Evolutionary conservation across 768 basidiomycete genomes (phyloP), one percentile per base, ranked within the genome.

Genomic region (Auricularia sp.): DNA sequence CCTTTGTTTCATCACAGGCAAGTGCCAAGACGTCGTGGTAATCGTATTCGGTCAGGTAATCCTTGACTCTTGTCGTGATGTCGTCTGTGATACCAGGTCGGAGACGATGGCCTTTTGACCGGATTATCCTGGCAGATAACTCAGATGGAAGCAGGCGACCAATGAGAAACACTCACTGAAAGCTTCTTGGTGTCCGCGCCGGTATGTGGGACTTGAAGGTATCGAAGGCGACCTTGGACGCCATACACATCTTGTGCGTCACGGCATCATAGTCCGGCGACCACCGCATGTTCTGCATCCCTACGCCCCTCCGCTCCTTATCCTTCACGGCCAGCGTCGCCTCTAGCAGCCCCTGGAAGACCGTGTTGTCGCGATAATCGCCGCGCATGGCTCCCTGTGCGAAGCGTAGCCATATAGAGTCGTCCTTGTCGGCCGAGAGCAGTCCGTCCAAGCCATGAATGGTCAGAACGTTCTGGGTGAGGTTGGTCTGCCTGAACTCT

Each of bases 271-370:
- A 51, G 7, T 51, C 47, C n/a, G 47, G 47, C 1, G 72, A 61
- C 64, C 77, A 78, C 3, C 66, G 62, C 66, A 77, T 75, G 60
- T 78, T 78, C 61, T 76, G 76, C 64, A 70, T 68, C 0, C 75
- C 76, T 1, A 72, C 68, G 0, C 75, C n/a, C 0, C 70, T 67
- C 2, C 69, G 68, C 23, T 75, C 66, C 1, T 69, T 61, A 12
- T 78, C 76, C 0, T 44, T 18, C 7, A 68, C 64, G 0, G 58
- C 34, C 0, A 74, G 71, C 62, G 77, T 70, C 1, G 74, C 78
- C 18, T 74, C 58, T 0, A 78, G 58, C 0, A 77, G 62, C 0
- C 71, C 74, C 7, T 66, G 43, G 61, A 78, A 73, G 8, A 75
- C 74, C 0, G 64, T 53, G 12, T 70, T 34, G 8, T 70, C 66